Base-by-base conservation (phyloP, 192 early-diverging fungal species). In the Backusella liffmaniae region DNA sequence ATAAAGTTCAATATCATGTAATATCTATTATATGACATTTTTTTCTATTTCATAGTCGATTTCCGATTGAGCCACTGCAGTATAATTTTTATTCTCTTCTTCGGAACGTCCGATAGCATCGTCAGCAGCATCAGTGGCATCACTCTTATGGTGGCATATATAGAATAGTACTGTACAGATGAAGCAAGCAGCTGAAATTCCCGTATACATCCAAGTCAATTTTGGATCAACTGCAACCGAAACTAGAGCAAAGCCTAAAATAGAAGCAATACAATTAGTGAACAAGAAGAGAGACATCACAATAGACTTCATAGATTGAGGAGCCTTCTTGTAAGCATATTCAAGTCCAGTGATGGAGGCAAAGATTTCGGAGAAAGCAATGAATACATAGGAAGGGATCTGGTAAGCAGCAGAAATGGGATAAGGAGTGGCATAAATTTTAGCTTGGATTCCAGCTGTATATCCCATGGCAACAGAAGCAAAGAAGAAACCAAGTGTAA, bases 211-310 rank as follows among this genome's bases (percentile, higher is more conserved):
- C 81, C 86, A 80, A 8, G 35, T 39, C 12, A 76, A 41, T 30
- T 70, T 70, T 13, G 90, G 90, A 79, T 90, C 88, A n/a, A 76
- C 70, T 18, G 89, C 83, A 49, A 90, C 76, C 16, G 88, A 80
- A 69, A 88, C 88, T 67, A 92, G 79, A 70, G 81, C 76, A 73
- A 91, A 88, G 1, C 80, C 86, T 30, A 92, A 71, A n/a, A 90
- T 26, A n/a, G 89, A 83, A 46, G 88, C 87, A 18, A 84, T 23
- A 72, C 83, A 84, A 72, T 77, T 85, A 15, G 84, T 90, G 59
- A 88, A 86, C 69, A 92, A 77, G 83, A 89, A 92, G 9, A 91
- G 72, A n/a, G 89, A 83, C 85, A 90, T 91, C 18, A 93, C 89
- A 13, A 91, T 82, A 10, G 90, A 91, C 79, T 90, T 92, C 89